phyloP scores from a whole-genome alignment of 2,329 filamentous ascomycete genomes.

The Ophiostoma pallidulum region DNA sequence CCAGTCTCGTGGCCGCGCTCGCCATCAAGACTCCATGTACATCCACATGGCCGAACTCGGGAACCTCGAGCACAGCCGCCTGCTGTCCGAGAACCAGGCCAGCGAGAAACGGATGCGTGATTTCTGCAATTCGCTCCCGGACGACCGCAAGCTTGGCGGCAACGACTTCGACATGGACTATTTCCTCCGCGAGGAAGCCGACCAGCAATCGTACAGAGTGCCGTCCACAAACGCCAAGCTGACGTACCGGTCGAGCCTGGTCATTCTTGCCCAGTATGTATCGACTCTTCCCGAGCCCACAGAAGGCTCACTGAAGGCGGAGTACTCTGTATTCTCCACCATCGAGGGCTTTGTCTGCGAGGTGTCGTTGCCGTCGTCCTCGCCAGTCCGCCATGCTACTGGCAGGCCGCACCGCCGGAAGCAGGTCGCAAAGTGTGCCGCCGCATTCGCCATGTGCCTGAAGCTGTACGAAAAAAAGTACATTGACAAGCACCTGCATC shows the following conservation, averaged over 20 bases:
- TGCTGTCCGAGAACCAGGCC: conserved; percentile 49
- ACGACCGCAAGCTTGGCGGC: conserved; percentile 59
- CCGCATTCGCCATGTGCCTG: conserved; percentile 76
- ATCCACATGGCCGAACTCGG: conserved; percentile 71
- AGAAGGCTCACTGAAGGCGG: conserved; percentile 29
- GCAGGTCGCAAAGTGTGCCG: conserved; percentile 72
- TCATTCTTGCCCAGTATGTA: conserved; percentile 63
- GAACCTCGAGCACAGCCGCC: conserved; percentile 51
- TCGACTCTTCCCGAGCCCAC: conserved; percentile 50
- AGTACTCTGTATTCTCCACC: conserved; percentile 50
- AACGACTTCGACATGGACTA: conserved; percentile 47
- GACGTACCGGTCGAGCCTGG: conserved; percentile 65
- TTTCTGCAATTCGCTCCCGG: conserved; percentile 67
- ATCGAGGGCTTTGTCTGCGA: conserved; percentile 60
- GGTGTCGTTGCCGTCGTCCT: conserved; percentile 64
- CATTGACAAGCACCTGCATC: conserved; percentile 65
- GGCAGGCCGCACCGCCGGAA: conserved; percentile 62
- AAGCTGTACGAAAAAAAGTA: conserved; percentile 55
- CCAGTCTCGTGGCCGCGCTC: conserved; percentile 80
- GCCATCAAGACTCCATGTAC: conserved; percentile 68
- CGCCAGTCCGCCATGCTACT: conserved; percentile 57
- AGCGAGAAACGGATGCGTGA: conserved; percentile 56
- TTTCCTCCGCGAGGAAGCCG: conserved; percentile 41
- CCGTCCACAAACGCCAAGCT: conserved; percentile 63
- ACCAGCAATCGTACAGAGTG: conserved; percentile 49